phyloP scores from a whole-genome alignment of 2,329 filamentous ascomycete genomes.

The Aphanoascus verrucosus region DNA sequence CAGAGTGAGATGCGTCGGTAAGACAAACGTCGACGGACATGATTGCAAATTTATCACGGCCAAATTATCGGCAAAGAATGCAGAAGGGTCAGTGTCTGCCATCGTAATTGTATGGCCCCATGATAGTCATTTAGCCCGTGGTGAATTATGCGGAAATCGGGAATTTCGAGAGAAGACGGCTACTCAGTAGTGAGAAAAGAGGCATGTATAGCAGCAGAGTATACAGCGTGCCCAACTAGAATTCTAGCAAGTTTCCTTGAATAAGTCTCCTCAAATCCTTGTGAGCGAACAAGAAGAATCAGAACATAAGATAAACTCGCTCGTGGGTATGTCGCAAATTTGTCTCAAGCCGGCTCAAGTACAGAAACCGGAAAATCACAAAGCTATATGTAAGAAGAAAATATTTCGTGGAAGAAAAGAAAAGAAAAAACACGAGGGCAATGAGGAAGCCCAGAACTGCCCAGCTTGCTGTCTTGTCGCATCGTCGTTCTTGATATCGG shows the following conservation, averaged over 20 bases:
- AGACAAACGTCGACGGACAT: conserved; percentile 58
- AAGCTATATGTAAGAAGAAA: background rate
- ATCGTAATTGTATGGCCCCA: background rate
- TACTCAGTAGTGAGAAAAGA: no score
- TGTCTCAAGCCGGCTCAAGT: background rate
- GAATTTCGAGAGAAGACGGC: background rate
- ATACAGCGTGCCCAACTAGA: no score
- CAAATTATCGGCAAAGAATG: background rate
- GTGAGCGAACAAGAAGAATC: background rate
- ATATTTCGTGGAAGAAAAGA: background rate
- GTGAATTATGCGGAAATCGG: background rate
- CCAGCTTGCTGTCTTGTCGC: background rate
- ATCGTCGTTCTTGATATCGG: background rate
- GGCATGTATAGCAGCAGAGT: no score
- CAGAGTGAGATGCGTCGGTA: conserved; percentile 56
- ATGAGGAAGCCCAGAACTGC: background rate
- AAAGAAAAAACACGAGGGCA: background rate
- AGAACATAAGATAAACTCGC: background rate
- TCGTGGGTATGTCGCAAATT: background rate
- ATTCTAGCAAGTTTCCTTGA: no score
- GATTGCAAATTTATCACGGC: conserved; percentile 11
- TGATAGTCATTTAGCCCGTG: background rate
- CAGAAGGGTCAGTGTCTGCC: background rate
- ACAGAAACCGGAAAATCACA: background rate
- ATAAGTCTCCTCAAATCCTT: background rate